phyloP scores from a whole-genome alignment of 2,329 filamentous ascomycete genomes.

The Aspergillus cejpii region DNA sequence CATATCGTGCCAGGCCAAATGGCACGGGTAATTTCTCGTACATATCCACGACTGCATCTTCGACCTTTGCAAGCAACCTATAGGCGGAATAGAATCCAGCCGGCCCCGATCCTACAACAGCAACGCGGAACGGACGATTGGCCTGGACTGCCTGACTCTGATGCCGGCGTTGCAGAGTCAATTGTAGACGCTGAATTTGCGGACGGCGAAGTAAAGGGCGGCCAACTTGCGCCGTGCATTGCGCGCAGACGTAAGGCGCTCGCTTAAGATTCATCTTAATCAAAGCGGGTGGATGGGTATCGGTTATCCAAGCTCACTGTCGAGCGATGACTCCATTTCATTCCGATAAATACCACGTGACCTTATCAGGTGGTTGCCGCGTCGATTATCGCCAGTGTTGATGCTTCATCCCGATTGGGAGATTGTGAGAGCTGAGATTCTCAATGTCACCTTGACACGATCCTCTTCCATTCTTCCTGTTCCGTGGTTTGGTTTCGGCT shows the following conservation, averaged over 20 bases:
- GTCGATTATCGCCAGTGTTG: conserved; percentile 16
- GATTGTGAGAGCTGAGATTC: conserved; percentile 1
- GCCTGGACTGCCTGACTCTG: conserved; percentile 28
- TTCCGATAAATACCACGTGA: conserved; percentile 10
- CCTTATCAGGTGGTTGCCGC: conserved; percentile 14
- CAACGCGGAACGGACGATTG: conserved; percentile 63
- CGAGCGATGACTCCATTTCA: not conserved
- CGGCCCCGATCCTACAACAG: conserved; percentile 85
- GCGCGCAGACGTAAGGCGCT: conserved; percentile 24
- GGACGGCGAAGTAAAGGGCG: conserved; percentile 8
- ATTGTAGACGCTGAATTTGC: conserved; percentile 2
- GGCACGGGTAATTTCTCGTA: conserved; percentile 91
- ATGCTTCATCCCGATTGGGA: conserved; percentile 7
- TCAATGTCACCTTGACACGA: conserved; percentile 8
- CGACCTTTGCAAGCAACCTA: conserved; percentile 69
- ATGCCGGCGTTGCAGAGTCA: conserved; percentile 19
- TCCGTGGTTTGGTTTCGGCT: conserved; percentile 9
- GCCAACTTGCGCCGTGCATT: conserved; percentile 23
- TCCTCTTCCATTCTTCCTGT: not conserved
- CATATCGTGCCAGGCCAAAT: conserved; percentile 85
- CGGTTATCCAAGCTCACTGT: not conserved
- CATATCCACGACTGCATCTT: conserved; percentile 77
- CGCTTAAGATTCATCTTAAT: conserved; percentile 24
- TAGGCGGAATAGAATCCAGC: conserved; percentile 94
- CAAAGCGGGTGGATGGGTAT: conserved; percentile 2